Conservation (phyloP, 208 protist species). For the Trichomonas tenax region DNA sequence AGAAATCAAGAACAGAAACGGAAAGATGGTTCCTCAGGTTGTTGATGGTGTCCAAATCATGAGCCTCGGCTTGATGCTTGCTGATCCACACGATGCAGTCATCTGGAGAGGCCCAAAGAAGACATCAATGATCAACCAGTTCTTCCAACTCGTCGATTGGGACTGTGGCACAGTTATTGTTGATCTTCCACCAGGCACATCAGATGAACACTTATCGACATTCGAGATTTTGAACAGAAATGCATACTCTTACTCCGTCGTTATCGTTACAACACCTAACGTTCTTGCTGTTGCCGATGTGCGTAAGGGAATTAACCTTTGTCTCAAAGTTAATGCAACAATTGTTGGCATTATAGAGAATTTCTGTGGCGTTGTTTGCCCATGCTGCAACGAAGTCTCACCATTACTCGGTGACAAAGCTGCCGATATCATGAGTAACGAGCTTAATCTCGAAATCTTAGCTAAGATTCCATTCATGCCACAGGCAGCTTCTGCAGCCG, state of each 20-base stretch:
- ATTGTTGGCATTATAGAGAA: constrained; percentile 96
- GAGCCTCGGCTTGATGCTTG: constrained; percentile 89
- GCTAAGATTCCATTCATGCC: background rate
- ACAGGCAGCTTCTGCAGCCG: background rate
- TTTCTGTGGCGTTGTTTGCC: constrained; percentile 60
- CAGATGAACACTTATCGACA: constrained; percentile 94
- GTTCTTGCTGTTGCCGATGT: constrained; percentile 87
- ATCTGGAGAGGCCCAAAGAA: constrained; percentile 95
- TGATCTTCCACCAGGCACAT: constrained; percentile 98
- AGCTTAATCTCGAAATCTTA: background rate
- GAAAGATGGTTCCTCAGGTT: constrained; percentile 69
- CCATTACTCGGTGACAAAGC: background rate
- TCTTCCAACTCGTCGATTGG: constrained; percentile 91
- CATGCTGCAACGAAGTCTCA: constrained; percentile 13
- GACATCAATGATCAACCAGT: constrained; percentile 86
- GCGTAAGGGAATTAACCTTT: constrained; percentile 93
- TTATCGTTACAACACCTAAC: constrained; percentile 90
- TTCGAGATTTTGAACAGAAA: constrained; percentile 62
- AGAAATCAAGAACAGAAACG: constrained; percentile 57
- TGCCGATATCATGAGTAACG: background rate
- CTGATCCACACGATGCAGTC: constrained; percentile 76
- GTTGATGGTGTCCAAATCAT: constrained; percentile 84
- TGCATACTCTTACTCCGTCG: constrained; percentile 50
- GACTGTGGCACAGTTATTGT: constrained; percentile 91
- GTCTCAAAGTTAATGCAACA: constrained; percentile 66